Evolutionary conservation across 1,139 yeast species (phyloP), one percentile per base, ranked within the genome.

Genomic region (Hyphopichia khmerensis): DNA sequence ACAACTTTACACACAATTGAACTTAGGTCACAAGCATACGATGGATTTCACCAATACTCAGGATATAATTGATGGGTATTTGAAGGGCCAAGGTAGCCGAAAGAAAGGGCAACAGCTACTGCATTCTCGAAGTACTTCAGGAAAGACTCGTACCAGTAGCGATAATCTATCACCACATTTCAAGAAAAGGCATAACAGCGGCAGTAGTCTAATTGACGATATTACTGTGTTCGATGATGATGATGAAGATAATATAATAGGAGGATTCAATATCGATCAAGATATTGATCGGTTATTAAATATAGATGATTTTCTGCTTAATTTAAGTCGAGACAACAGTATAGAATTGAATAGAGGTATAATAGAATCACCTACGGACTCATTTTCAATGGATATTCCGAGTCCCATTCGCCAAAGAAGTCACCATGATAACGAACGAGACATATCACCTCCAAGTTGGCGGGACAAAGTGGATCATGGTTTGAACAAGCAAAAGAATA

Each of bases 41-140:
- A 33, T 33, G 36, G 36, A 33, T 5, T 18, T 32, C 23, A 32
- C 34, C 7, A 37, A 31, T 23, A 37, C 39, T 2, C 35, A 37
- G 15, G 39, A 30, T 21, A 39, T 39, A 1, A 39, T 39, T 7
- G 19, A 33, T 23, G 41, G 30, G 15, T 39, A 39, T 29, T 32
- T 39, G 3, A 15, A 21, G 23, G 32, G 36, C 18, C 18, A 26
- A 4, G 9, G 16, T 7, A 13, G 13, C 17, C 30, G 31, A 17
- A 16, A 21, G 14, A 18, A 11, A 32, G 21, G 5, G 4, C 21
- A 32, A 32, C 8, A n/a, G 3, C 5, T 32, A 17, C 34, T 32
- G 23, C 34, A 16, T n/a, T 32, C 34, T 3, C 23, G 34, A 32
- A 6, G 18, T 13, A 18, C 23, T n/a, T 32, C 34, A 11, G 17